phyloP scores from a whole-genome alignment of 208 protist genomes.

The Vickermania spadyakhi region DNA sequence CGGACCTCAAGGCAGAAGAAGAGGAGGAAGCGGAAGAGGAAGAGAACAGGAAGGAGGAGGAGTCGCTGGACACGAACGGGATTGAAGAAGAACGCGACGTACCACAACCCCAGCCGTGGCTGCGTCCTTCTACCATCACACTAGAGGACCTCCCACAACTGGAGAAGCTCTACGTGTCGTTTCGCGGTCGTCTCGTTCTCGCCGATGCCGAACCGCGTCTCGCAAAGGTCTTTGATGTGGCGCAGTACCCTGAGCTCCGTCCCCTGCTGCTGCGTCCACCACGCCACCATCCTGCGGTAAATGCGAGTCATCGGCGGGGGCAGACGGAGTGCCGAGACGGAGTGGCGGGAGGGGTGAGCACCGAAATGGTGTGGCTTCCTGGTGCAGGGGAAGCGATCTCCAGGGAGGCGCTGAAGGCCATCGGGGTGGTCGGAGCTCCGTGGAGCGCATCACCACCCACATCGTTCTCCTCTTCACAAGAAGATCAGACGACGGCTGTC shows the following conservation, averaged over 20 bases:
- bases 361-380: not conserved
- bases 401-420: not conserved
- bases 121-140: not conserved
- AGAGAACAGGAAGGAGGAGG: not conserved
- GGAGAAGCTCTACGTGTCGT: not conserved
- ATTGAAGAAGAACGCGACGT: not conserved
- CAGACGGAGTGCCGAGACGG: too few species aligned
- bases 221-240: not conserved
- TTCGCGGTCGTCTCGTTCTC: not conserved
- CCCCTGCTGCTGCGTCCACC: not conserved
- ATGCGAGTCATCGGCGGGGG: not conserved
- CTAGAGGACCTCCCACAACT: not conserved
- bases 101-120: not conserved
- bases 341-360: too few species aligned
- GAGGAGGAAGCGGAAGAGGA: not conserved
- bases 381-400: not conserved
- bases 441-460: not conserved
- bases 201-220: not conserved
- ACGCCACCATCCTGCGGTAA: not conserved
- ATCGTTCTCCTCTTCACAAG: not conserved
- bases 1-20: not conserved
- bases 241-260: not conserved
- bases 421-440: not conserved
- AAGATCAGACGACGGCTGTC: not conserved
- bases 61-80: not conserved